These are phyloP conservation scores for Paxillus rubicundulus DNA, from an alignment of 768 basidiomycete species.

Conservation along the genomic window DNA sequence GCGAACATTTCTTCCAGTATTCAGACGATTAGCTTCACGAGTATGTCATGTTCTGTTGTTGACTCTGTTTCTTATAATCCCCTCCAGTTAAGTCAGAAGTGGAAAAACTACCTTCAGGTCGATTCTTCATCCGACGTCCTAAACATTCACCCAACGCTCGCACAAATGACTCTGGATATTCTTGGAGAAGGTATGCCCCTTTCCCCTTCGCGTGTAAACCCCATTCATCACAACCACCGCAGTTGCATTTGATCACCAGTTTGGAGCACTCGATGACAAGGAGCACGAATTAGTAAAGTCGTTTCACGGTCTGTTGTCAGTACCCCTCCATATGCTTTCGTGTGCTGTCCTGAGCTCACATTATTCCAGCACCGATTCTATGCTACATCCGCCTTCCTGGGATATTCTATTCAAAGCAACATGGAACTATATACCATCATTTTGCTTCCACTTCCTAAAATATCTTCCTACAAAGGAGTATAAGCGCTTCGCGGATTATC, in stretches of 20 bases:
- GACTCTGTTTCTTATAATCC: neutral
- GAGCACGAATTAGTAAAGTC: constrained; percentile 13
- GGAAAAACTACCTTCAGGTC: constrained; percentile 20
- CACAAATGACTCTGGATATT: constrained; percentile 25
- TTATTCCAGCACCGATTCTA: constrained; percentile 19
- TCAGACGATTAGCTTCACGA: constrained; percentile 18
- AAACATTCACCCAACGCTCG: constrained; percentile 20
- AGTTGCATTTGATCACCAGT: constrained; percentile 25
- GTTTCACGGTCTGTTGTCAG: constrained; percentile 19
- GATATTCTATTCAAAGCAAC: constrained; percentile 25
- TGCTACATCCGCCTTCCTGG: constrained; percentile 19
- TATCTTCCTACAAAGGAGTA: constrained; percentile 30
- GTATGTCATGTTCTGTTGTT: constrained; percentile 1
- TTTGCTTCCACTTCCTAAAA: constrained; percentile 21
- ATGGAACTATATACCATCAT: constrained; percentile 29
- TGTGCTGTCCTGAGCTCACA: neutral
- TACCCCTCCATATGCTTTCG: neutral
- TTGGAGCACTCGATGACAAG: constrained; percentile 16
- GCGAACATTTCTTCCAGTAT: constrained; percentile 24
- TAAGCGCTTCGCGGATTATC: constrained; percentile 26
- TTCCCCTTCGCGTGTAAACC: neutral
- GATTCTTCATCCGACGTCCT: constrained; percentile 8
- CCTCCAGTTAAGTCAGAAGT: constrained; percentile 19
- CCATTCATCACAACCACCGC: neutral
- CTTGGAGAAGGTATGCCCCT: constrained; percentile 25